Base-by-base conservation (phyloP, 2,329 filamentous ascomycete genomes). In the Diaporthe sp. region DNA sequence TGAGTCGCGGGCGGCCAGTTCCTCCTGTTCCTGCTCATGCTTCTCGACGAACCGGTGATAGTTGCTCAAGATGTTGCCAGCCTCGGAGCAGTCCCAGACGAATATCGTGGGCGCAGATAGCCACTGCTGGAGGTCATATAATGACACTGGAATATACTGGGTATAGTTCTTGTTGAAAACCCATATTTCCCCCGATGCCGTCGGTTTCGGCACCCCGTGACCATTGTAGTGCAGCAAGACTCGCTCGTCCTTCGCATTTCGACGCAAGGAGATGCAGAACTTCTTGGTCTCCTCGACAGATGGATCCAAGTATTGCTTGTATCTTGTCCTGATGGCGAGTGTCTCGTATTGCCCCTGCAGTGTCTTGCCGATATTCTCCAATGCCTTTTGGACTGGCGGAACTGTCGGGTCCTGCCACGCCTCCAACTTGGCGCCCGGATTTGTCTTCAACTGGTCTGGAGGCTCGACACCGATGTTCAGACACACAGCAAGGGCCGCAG, bases 161-260 rank as follows among this genome's bases (percentile, higher is more conserved):
- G 97, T 99, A 82, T 98, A 99, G 78, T 95, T 98, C 79, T 97
- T 96, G 84, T 99, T 99, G 83, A 99, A 99, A 7, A 98, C 97
- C 97, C 97, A 99, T 27, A 99, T 97, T 83, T 99, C 97, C 19
- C 97, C 97, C 6, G 96, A 98, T 4, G 94, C 92, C 0, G 97
- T 99, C 4, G 97, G 97, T 80, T 98, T 95, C 1, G 97, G 97
- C 15, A 99, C 97, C 61, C 97, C 97, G 82, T 99, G 97, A 22
- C 97, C 97, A 79, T 99, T 99, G 87, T 99, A 99, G 82, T 99
- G 97, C 79, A 99, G 94, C n/a, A 99, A 87, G 2, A 99, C 95
- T 66, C 97, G 90, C 85, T 99, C 97, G 74, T 98, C 96, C 83
- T 98, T 98, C 65, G 97, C 96, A 81, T 97, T 98, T 76, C 95